These are phyloP conservation scores for Porpolomopsis calyptriformis DNA, from an alignment of 768 basidiomycete genomes.

Conservation along the genomic window DNA sequence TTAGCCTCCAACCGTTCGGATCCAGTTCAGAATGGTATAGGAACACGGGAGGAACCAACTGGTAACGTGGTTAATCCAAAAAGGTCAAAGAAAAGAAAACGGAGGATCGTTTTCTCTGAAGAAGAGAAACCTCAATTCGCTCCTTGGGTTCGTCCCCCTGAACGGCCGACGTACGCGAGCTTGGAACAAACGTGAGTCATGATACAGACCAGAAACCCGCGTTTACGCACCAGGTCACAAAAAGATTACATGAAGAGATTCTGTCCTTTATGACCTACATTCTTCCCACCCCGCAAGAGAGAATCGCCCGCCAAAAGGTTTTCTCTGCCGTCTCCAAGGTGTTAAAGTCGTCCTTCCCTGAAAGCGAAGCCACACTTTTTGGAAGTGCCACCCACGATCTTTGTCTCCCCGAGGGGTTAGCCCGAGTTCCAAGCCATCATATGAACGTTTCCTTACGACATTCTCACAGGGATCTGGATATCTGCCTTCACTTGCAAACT, in stretches of 20 bases:
- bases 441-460: neutral
- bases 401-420: constrained; percentile 53
- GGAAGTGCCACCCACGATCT: constrained; percentile 54
- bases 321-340: constrained; percentile 36
- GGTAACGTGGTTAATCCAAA: neutral
- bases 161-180: constrained; percentile 9
- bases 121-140: constrained; percentile 6
- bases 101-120: neutral
- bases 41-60: too few species aligned
- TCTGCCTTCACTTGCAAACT: constrained; percentile 30
- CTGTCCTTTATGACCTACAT: constrained; percentile 45
- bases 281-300: constrained; percentile 43
- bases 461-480: constrained; percentile 47
- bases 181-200: constrained; percentile 22
- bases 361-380: constrained; percentile 42
- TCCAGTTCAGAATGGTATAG: too few species aligned
- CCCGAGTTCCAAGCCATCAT: neutral
- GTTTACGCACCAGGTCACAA: neutral
- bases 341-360: constrained; percentile 33
- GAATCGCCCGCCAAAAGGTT: constrained; percentile 32
- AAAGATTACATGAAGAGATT: constrained; percentile 57
- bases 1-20: too few species aligned
- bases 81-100: constrained; percentile 3
- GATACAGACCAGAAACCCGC: neutral
- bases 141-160: constrained; percentile 13